These are phyloP conservation scores for Gleditsia sinensis DNA, from an alignment of 306 rosid genomes.

Conservation along the genomic window DNA sequence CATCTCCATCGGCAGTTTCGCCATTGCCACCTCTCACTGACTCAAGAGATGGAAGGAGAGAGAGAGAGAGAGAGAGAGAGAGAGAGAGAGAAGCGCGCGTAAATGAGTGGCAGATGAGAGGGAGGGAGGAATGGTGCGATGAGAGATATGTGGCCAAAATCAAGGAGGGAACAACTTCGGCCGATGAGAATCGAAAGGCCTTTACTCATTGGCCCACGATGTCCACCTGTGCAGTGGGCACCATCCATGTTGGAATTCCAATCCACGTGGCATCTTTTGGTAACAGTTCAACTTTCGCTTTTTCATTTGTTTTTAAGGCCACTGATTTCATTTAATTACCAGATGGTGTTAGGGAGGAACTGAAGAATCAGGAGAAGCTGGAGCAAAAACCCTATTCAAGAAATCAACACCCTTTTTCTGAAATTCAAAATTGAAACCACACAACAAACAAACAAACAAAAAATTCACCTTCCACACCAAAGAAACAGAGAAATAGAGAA, in stretches of 20 bases:
- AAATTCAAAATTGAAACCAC: no score
- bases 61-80: background rate
- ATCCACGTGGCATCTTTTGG: constrained; percentile 43
- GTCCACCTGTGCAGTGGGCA: constrained; percentile 42
- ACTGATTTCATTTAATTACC: background rate
- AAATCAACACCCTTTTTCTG: no score
- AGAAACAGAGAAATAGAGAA: no score
- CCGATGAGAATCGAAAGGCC: constrained; percentile 14
- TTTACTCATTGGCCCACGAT: background rate
- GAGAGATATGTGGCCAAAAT: constrained; percentile 52
- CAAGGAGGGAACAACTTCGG: background rate
- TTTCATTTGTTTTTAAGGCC: background rate
- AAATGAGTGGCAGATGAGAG: background rate
- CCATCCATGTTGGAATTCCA: constrained; percentile 15
- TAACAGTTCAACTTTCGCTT: background rate
- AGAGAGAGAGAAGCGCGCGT: background rate
- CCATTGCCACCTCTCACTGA: constrained; percentile 19
- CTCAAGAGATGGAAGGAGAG: background rate
- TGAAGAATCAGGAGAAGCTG: no score
- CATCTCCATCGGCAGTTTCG: constrained; percentile 60
- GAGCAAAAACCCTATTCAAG: no score
- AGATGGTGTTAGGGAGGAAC: no score
- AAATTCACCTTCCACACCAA: no score
- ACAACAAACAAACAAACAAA: no score
- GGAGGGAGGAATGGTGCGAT: constrained; percentile 33